Evolutionary conservation across 2,329 filamentous ascomycete genomes (phyloP).

Genomic region (Fusarium nygamai): DNA sequence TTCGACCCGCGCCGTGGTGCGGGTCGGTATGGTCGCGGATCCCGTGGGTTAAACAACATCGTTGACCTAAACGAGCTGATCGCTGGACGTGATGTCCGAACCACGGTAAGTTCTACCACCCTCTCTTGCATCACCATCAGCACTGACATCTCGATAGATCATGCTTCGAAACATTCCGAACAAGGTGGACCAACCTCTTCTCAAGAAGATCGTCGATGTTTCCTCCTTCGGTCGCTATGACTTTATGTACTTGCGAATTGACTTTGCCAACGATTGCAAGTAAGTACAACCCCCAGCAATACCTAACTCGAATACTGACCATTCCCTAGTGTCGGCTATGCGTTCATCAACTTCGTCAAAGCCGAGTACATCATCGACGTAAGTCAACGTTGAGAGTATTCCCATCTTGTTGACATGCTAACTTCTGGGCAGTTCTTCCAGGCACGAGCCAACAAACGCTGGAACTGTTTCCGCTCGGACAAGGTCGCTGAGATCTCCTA

Average conservation of each 20-base stretch:
- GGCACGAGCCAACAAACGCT: slow-evolving; percentile 75
- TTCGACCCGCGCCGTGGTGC: slow-evolving; percentile 39
- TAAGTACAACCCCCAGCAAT: slow-evolving; percentile 54
- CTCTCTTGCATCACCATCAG: not conserved
- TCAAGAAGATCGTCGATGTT: slow-evolving; percentile 83
- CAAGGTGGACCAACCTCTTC: slow-evolving; percentile 79
- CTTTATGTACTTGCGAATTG: slow-evolving; percentile 94
- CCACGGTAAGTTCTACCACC: slow-evolving; percentile 66
- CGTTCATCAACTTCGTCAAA: slow-evolving; percentile 90
- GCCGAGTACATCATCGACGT: slow-evolving; percentile 79
- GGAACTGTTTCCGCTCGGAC: slow-evolving; percentile 84
- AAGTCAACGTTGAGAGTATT: slow-evolving; percentile 42
- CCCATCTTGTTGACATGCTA: slow-evolving; percentile 7
- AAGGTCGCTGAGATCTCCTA: slow-evolving; percentile 94
- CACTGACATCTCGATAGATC: slow-evolving; percentile 62
- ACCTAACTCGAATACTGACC: slow-evolving; percentile 36
- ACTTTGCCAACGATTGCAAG: slow-evolving; percentile 87
- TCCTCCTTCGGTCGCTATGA: slow-evolving; percentile 87
- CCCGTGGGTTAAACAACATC: slow-evolving; percentile 59
- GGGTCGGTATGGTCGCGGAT: not conserved
- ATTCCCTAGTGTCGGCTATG: slow-evolving; percentile 83
- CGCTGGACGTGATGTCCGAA: slow-evolving; percentile 76
- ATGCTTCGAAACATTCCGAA: slow-evolving; percentile 97
- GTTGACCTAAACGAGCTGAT: slow-evolving; percentile 55
- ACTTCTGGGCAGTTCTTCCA: slow-evolving; percentile 71